A percentile compares a stretch with the other conserved stretches of the same genome.
Conservation (phyloP, 1,139 yeast species). For the Sporopachydermia cereana region DNA sequence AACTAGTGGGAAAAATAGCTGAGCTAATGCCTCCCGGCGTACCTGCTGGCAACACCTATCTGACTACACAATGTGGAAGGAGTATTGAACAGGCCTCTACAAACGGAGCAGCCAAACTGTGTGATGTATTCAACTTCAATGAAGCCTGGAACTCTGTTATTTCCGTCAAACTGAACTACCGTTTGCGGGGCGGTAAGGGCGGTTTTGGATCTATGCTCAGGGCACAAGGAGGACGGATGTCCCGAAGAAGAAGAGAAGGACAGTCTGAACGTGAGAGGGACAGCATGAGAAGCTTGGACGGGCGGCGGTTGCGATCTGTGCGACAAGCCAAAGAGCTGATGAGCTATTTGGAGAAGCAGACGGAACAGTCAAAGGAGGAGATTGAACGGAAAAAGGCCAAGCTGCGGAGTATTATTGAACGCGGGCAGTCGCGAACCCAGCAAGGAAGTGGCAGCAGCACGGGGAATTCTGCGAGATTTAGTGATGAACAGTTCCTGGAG, state of each 20-base stretch:
- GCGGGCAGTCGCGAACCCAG: slow-evolving; percentile 10
- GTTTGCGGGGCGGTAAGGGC: slow-evolving; percentile 40
- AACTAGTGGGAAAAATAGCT: background rate
- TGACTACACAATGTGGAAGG: background rate
- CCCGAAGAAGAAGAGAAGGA: slow-evolving; percentile 18
- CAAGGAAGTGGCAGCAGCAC: slow-evolving; percentile 13
- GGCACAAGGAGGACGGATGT: slow-evolving; percentile 29
- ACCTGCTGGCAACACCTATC: background rate
- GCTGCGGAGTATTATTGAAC: slow-evolving; percentile 22
- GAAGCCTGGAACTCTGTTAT: too few relatives aligned
- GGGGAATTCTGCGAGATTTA: slow-evolving; percentile 19
- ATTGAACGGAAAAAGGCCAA: slow-evolving; percentile 24
- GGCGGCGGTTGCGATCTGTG: slow-evolving; percentile 24
- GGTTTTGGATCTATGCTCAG: slow-evolving; percentile 36
- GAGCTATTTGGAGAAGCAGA: slow-evolving; percentile 22
- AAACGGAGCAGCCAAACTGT: too few relatives aligned
- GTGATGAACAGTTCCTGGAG: slow-evolving; percentile 26
- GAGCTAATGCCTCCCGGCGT: background rate
- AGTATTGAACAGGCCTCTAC: too few relatives aligned
- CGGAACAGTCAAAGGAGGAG: slow-evolving; percentile 16
- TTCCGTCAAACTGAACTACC: slow-evolving; percentile 16
- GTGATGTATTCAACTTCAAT: too few relatives aligned
- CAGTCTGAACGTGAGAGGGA: slow-evolving; percentile 19
- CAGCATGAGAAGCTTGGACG: slow-evolving; percentile 27
- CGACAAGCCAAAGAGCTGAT: slow-evolving; percentile 26